A percentile compares a stretch with the other conserved stretches of the same genome.
Evolutionary conservation across 371 early-diverging fungal genomes (phyloP).

Genomic region (Synchytrium microbalum): DNA sequence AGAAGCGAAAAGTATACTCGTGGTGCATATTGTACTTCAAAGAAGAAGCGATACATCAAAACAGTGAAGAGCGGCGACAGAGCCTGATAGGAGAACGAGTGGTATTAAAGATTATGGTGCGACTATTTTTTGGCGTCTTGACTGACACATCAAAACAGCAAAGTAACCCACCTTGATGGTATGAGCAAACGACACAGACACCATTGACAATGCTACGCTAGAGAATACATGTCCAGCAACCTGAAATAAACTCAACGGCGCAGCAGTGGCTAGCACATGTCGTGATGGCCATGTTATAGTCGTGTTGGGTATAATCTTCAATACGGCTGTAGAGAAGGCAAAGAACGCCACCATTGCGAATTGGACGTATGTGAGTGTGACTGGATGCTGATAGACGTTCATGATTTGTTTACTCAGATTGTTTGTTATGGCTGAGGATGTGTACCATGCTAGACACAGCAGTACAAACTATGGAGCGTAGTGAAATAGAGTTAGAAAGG

Average conservation of each 20-base stretch:
- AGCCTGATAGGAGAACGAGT: slow-evolving; percentile 44
- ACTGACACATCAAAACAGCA: background rate
- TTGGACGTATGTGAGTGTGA: slow-evolving; percentile 71
- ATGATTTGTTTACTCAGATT: slow-evolving; percentile 73
- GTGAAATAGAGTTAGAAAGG: no score
- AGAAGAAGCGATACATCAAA: slow-evolving; percentile 59
- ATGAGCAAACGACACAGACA: slow-evolving; percentile 78
- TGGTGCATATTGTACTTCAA: slow-evolving; percentile 51
- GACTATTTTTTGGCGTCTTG: background rate
- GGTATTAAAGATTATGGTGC: background rate
- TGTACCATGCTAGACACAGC: slow-evolving; percentile 67
- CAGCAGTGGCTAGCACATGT: slow-evolving; percentile 50
- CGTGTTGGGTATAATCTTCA: slow-evolving; percentile 32
- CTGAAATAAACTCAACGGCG: slow-evolving; percentile 66
- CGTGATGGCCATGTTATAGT: slow-evolving; percentile 31
- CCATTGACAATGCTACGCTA: slow-evolving; percentile 62
- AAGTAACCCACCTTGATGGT: slow-evolving; percentile 68
- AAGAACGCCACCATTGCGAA: slow-evolving; percentile 65
- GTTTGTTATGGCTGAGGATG: slow-evolving; percentile 69
- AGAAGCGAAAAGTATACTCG: slow-evolving; percentile 67
- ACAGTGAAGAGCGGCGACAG: slow-evolving; percentile 85
- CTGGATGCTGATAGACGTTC: slow-evolving; percentile 60
- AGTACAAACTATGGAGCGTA: slow-evolving; percentile 19
- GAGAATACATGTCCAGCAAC: slow-evolving; percentile 79
- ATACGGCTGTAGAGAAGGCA: slow-evolving; percentile 26